Conservation (phyloP, 164 flowering plant species). For the Cinnamomum micranthum region DNA sequence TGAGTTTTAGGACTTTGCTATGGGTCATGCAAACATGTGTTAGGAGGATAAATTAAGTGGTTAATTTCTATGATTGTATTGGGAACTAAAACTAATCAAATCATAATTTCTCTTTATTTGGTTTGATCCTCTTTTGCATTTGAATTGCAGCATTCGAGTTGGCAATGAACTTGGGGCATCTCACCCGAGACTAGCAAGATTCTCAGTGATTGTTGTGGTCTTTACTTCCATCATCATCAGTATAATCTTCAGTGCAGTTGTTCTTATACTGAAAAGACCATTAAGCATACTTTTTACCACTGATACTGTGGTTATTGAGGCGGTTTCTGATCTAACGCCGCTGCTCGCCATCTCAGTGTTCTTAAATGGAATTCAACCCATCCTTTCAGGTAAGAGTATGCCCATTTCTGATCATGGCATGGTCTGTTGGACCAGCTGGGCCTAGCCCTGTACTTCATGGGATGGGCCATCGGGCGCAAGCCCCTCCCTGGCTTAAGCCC, state of each 20-base stretch:
- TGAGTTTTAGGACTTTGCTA: no score
- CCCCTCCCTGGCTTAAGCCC: background rate
- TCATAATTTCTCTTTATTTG: background rate
- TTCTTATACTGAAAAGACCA: conserved; percentile 34
- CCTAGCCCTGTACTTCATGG: background rate
- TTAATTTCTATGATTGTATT: no score
- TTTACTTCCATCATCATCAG: conserved; percentile 50
- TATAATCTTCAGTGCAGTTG: conserved; percentile 39
- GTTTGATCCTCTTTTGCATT: background rate
- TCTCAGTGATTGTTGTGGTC: conserved; percentile 60
- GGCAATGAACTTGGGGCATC: conserved; percentile 78
- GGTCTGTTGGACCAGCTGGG: background rate
- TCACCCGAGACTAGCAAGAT: conserved; percentile 51
- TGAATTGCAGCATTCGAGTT: conserved; percentile 52
- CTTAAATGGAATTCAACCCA: conserved; percentile 71
- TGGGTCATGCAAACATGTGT: no score
- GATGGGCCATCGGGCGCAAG: background rate
- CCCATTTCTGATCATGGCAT: background rate
- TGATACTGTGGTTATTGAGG: conserved; percentile 39
- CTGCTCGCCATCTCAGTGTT: conserved; percentile 61
- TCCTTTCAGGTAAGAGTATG: conserved; percentile 49
- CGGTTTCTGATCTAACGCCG: conserved; percentile 51
- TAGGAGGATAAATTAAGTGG: no score
- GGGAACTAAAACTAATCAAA: no score
- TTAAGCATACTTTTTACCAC: conserved; percentile 53